Base-by-base conservation (phyloP, 495 filamentous ascomycete genomes). In the Clavariopsis aquatica region DNA sequence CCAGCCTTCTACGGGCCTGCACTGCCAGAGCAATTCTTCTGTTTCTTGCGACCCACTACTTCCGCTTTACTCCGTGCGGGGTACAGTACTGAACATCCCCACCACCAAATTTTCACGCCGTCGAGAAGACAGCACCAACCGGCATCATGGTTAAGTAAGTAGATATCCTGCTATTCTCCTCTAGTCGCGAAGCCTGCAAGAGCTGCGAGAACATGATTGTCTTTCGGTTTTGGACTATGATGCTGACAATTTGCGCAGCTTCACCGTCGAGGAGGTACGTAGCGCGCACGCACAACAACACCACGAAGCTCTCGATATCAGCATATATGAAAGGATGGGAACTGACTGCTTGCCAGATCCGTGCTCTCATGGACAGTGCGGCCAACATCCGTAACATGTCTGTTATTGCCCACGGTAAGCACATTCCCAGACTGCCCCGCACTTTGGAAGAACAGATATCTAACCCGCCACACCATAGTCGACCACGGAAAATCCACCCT, bases 81-180 rank as follows among this genome's bases (percentile, higher is more conserved):
- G 69, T 71, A 68, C 52, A 26, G 45, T n/a, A n/a, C n/a, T n/a
- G 27, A 52, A 49, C 19, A 38, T 36, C 62, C 54, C 22, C 61
- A 71, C 59, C 60, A 62, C 51, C 58, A 53, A 56, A 71, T 64
- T 71, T 71, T 68, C 55, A 28, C 52, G 27, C 24, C 28, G 54
- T 47, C 60, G 46, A 52, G 34, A 68, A 62, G 45, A 51, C 31
- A 57, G 22, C 51, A 79, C 89, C 85, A 77, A 88, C 91, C 89
- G 91, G 80, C 87, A 96, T 91, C 76, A 98, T 98, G 94, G 94
- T 98, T 75, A 96, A 98, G 94, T 98, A 91, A 88, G 94, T 95
- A 47, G 49, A 68, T 66, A 52, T 59, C 29, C 8, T 20, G 24
- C n/a, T 22, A 34, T 23, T n/a, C 15, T 36, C 24, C 8, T 12